Evolutionary conservation across 2,329 filamentous ascomycete genomes (phyloP).

Genomic region (Xylariaceae sp.): DNA sequence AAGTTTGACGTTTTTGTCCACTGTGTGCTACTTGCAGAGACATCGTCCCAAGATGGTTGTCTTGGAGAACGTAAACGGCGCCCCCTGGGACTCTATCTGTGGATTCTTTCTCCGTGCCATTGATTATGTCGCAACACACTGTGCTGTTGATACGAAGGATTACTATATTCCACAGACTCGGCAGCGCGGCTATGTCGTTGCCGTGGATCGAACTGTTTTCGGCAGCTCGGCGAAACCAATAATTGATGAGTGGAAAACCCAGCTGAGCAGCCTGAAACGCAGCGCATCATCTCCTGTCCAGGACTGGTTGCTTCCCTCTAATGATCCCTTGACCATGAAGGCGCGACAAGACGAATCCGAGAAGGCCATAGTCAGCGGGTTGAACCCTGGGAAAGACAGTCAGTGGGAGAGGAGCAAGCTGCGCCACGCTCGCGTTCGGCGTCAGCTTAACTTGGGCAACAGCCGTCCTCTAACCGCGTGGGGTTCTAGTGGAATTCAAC

Average conservation of each 20-base stretch:
- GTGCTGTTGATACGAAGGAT: conserved; percentile 60
- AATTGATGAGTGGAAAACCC: conserved; percentile 37
- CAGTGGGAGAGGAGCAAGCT: conserved; percentile 54
- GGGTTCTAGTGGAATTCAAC: conserved; percentile 45
- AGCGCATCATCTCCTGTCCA: conserved; percentile 57
- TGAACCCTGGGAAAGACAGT: conserved; percentile 28
- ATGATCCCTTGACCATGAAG: conserved; percentile 49
- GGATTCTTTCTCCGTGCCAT: conserved; percentile 36
- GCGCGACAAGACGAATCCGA: conserved; percentile 44
- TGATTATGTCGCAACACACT: conserved; percentile 49
- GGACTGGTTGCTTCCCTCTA: conserved; percentile 52
- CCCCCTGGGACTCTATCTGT: conserved; percentile 54
- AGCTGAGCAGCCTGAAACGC: conserved; percentile 46
- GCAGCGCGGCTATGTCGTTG: conserved; percentile 53
- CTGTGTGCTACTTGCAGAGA: conserved; percentile 50
- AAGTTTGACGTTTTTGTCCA: conserved; percentile 56
- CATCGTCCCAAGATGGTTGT: conserved; percentile 59
- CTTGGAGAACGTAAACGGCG: conserved; percentile 62
- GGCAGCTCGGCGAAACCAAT: conserved; percentile 24
- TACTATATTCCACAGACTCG: conserved; percentile 70
- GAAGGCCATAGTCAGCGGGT: conserved; percentile 25
- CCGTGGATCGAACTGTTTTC: conserved; percentile 40
- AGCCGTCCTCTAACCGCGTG: conserved; percentile 55
- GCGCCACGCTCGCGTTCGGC: conserved; percentile 53
- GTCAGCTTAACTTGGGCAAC: conserved; percentile 44